phyloP scores from a whole-genome alignment of 2,329 filamentous ascomycete genomes.

The Xylariaceae sp. region DNA sequence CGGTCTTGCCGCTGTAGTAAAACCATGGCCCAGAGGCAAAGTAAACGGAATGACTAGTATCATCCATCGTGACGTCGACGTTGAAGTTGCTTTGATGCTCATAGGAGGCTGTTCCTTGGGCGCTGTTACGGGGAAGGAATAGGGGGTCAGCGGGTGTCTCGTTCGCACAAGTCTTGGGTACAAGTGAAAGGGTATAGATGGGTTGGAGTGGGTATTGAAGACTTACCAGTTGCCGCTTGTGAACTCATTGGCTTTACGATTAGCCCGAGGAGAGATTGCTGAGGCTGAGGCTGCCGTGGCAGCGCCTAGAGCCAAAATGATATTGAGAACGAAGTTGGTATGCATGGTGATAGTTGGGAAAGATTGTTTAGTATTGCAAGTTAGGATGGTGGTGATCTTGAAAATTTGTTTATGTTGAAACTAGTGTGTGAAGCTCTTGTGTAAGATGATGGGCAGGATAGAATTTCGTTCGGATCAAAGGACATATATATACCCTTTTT shows the following conservation, averaged over 20 bases:
- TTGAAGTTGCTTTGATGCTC: neutral
- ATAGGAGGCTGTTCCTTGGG: neutral
- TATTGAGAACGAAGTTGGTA: neutral
- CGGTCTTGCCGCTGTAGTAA: neutral
- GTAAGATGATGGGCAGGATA: no score
- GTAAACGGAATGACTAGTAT: neutral
- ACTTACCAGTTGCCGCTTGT: neutral
- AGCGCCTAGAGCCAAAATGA: neutral
- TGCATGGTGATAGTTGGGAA: neutral
- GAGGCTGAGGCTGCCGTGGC: neutral
- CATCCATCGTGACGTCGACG: neutral
- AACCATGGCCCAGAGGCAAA: neutral
- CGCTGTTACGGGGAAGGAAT: neutral
- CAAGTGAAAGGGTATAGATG: neutral
- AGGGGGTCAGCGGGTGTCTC: neutral
- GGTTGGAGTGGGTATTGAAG: neutral
- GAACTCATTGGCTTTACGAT: neutral
- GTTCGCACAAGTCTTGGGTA: neutral
- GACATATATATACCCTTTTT: no score
- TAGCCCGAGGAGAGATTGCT: neutral
- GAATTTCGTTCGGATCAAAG: no score
- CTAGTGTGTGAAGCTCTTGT: no score
- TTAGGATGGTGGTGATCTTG: no score
- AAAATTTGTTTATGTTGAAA: no score
- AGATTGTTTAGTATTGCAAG: no score